phyloP scores from a whole-genome alignment of 176 grass and related monocot genomes.

The Hordeum vulgare region MorexV3_pseudomolecules_assembly NC_058523.1:503076687-503077186 shows the following conservation, averaged over 20 bases:
- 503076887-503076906: constrained; percentile 35
- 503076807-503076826: neutral
- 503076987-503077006: neutral
- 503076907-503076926: constrained; percentile 46
- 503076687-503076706: constrained; percentile 55
- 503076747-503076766: neutral
- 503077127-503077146: no score
- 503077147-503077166: no score
- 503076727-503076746: neutral
- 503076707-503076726: constrained; percentile 20
- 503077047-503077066: no score
- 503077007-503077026: neutral
- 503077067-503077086: no score
- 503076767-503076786: neutral
- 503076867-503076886: constrained; percentile 25
- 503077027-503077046: no score
- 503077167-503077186: no score
- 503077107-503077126: no score
- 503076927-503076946: constrained; percentile 30
- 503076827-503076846: neutral
- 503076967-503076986: neutral
- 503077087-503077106: no score
- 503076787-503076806: neutral
- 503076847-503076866: constrained; percentile 24
- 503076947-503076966: neutral